Evolutionary conservation across 345 rosid species (phyloP), one percentile per base, ranked within the genome.

Genomic region (Hibiscus trionum): DNA sequence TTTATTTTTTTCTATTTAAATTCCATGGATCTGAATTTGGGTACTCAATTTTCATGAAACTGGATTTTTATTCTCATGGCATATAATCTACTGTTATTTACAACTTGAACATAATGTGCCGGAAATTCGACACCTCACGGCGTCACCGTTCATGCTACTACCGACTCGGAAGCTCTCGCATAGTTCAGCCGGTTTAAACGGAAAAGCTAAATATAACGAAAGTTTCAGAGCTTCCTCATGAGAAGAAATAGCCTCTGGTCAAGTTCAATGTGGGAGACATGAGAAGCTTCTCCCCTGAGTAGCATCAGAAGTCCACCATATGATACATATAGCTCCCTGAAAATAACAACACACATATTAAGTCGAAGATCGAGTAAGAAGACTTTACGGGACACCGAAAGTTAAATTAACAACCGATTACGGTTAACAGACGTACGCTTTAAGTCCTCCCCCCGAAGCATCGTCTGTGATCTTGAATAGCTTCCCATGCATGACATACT

Each of bases 401-500:
- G 11, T 35, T 35, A 35, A 7, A 9, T 17, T 15, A 35, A 37
- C 11, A 39, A 42, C 10, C 44, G 11, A 4, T 57, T 11, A 11
- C 33, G 29, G 26, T 16, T 69, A 37, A 35, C 3, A 49, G 61
- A 73, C 96, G 72, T 87, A 90, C 96, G 90, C 93, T 84, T 84
- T 86, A 17, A 79, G 81, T 60, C 80, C 73, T 82, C 78, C 86
- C 46, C 86, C 90, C 5, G 90, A 80, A 33, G 84, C 83, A 57
- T 86, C 88, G 77, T 93, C 96, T 11, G 90, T 74, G 70, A 93
- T 86, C 88, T 90, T 88, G 86, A 87, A 93, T 46, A 93, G 80
- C 82, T 93, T 93, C 76, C 96, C 95, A 59, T 93, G 93, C 96
- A 90, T 93, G n/a, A 88, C 80, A 75, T 93, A 93, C 64, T 93